These are phyloP conservation scores for Penicillium sp. DNA, from an alignment of 2,329 filamentous ascomycete species.

Conservation along the genomic window DNA sequence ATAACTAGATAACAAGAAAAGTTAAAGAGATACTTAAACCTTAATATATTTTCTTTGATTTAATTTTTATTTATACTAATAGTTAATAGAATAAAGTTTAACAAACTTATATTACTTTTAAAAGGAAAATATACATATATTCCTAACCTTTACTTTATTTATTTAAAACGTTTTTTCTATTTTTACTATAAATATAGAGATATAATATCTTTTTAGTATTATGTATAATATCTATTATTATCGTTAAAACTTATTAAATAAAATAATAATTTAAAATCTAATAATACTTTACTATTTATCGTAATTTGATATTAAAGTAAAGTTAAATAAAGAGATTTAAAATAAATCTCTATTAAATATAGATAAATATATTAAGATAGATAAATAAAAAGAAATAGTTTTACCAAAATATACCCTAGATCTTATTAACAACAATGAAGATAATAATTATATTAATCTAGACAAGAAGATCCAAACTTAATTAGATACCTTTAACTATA, in stretches of 20 bases:
- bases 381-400: not conserved
- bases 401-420: not conserved
- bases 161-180: not conserved
- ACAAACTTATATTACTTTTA: not conserved
- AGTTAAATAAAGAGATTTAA: not conserved
- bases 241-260: not conserved
- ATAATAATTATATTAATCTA: not conserved
- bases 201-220: not conserved
- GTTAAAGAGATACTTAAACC: not conserved
- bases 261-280: not conserved
- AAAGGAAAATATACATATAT: not conserved
- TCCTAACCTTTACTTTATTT: not conserved
- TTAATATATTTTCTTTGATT: not conserved
- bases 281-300: too few species aligned
- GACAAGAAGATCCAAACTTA: not conserved
- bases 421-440: not conserved
- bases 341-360: not conserved
- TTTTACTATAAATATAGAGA: not conserved
- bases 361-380: not conserved
- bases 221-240: not conserved
- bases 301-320: too few species aligned
- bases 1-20: not conserved
- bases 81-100: not conserved
- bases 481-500: too few species aligned
- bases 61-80: not conserved